These are phyloP conservation scores for Thyridium curvatum DNA, from an alignment of 2,329 filamentous ascomycete genomes.

Conservation along the genomic window DNA sequence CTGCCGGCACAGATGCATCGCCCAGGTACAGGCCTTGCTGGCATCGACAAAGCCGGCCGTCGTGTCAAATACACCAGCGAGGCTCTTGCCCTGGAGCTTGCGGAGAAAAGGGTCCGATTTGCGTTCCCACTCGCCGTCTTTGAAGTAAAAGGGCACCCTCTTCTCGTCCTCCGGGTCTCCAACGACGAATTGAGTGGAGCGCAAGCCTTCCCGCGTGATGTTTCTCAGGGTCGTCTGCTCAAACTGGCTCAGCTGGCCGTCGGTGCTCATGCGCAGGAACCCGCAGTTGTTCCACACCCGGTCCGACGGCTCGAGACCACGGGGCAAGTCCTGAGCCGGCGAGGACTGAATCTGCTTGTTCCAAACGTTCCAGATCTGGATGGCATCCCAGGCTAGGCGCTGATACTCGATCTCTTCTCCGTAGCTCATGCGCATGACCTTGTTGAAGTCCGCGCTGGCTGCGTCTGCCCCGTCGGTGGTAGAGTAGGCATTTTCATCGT, in stretches of 20 bases:
- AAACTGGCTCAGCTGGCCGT: neutral
- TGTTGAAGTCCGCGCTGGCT: too few species aligned
- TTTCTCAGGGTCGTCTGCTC: neutral
- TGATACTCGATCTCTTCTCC: too few species aligned
- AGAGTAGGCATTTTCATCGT: too few species aligned
- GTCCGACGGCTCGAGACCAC: neutral
- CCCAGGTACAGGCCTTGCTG: slow-evolving; percentile 12
- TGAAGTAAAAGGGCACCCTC: slow-evolving; percentile 2
- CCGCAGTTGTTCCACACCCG: slow-evolving; percentile 1
- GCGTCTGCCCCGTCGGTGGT: too few species aligned
- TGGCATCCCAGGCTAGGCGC: too few species aligned
- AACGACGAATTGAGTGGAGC: slow-evolving; percentile 1
- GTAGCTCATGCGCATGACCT: too few species aligned
- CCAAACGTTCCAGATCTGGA: too few species aligned
- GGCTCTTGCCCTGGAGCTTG: neutral
- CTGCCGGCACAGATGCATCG: slow-evolving; percentile 1
- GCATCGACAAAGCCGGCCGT: slow-evolving; percentile 35
- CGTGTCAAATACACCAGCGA: slow-evolving; percentile 6
- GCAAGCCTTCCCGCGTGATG: slow-evolving; percentile 1
- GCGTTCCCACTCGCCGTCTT: neutral
- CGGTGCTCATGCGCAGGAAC: slow-evolving; percentile 2
- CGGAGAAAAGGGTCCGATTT: slow-evolving; percentile 1
- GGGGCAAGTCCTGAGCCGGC: neutral
- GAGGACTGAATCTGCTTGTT: too few species aligned
- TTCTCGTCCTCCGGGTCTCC: slow-evolving; percentile 1